These are phyloP conservation scores for Lactifluus echinatus DNA, from an alignment of 768 basidiomycete species.

Conservation along the genomic window DNA sequence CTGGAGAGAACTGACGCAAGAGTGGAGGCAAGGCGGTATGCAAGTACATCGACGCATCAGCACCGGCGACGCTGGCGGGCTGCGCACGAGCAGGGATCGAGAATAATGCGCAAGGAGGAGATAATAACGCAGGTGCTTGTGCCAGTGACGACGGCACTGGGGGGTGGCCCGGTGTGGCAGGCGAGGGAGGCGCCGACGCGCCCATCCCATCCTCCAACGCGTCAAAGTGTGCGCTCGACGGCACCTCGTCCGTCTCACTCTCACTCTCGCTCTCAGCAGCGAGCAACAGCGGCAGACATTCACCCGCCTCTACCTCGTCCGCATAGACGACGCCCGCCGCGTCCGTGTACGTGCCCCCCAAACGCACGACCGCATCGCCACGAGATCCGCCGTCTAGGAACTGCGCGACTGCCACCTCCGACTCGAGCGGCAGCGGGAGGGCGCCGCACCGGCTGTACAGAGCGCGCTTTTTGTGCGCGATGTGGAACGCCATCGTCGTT, in stretches of 20 bases:
- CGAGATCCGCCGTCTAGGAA: conserved; percentile 55
- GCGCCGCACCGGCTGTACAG: conserved; percentile 34
- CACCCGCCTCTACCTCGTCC: conserved; percentile 65
- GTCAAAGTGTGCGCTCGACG: neutral
- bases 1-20: neutral
- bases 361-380: conserved; percentile 43
- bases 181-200: neutral
- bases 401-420: conserved; percentile 64
- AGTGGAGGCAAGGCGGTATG: neutral
- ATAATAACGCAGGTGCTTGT: neutral
- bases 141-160: neutral
- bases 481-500: neutral
- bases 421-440: conserved; percentile 45
- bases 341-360: conserved; percentile 37
- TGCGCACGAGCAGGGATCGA: conserved; percentile 14
- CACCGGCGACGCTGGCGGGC: neutral
- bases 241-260: neutral
- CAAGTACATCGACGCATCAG: neutral
- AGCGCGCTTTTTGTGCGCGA: conserved; percentile 26
- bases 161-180: neutral
- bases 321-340: conserved; percentile 57
- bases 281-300: conserved; percentile 52
- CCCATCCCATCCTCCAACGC: neutral
- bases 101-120: neutral
- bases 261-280: conserved; percentile 24